Evolutionary conservation across 2,329 filamentous ascomycete genomes (phyloP), one percentile per base, ranked within the genome.

Genomic region (Aureobasidium vineae): DNA sequence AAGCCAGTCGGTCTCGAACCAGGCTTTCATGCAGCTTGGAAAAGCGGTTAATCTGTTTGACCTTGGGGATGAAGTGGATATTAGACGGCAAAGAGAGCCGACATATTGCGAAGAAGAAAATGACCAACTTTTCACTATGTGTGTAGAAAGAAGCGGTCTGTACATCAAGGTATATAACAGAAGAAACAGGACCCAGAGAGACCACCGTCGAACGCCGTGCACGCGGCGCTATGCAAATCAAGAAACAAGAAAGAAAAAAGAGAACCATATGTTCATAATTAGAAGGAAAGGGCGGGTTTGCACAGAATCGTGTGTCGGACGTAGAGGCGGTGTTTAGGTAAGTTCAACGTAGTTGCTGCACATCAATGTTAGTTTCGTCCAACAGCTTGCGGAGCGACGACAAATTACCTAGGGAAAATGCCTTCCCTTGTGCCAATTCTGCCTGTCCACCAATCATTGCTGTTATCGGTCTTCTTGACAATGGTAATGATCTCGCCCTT

Each of bases 381-480:
- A 23, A 11, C 7, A 40, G 21, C 10, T 11, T 21, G 36, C 40
- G 28, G n/a, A 43, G 59, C 45, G 49, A 40, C 26, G 21, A 21
- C 11, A 28, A 73, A 80, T 70, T 79, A 86, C 85, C 91, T 95
- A 0, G 95, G 95, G 79, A 99, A 99, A 70, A 97, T 96, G 43
- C 95, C 95, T 65, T 93, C 90, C 71, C 88, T 85, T 70, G 87
- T 85, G 36, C 93, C 93, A 73, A 97, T 88, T 78, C 90, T 89
- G 31, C 95, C 95, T 21, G 94, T 98, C 95, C 94, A 98, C 94
- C 94, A 98, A 77, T 98, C 94, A 66, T 92, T 93, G 67, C 91
- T 90, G 72, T 90, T 97, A 5, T 98, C 91, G 5, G 94, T 98
- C 78, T 90, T 90, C 82, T 99, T 97, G 66, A 96, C 77, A 67